phyloP scores from a whole-genome alignment of 2,329 filamentous ascomycete species.

The Fusarium vanettenii region DNA sequence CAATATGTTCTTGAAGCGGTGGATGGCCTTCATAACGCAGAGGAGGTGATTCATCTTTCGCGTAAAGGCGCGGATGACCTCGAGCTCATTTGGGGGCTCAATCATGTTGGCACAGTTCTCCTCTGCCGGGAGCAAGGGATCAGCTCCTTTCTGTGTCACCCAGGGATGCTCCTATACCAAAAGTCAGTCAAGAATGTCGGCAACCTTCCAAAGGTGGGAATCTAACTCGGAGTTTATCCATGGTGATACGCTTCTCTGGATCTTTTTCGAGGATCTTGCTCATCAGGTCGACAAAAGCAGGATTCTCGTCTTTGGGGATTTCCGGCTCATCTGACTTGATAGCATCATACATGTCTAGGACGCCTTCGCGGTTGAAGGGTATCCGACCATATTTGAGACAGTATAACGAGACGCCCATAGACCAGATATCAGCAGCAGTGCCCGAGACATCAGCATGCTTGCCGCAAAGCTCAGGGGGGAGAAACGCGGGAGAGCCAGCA shows the following conservation, averaged over 20 bases:
- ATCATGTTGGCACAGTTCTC: slow-evolving; percentile 88
- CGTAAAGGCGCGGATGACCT: slow-evolving; percentile 92
- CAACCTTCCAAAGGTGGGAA: background rate
- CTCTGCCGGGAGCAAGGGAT: slow-evolving; percentile 81
- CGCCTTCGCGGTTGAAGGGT: slow-evolving; percentile 82
- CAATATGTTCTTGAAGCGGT: slow-evolving; percentile 86
- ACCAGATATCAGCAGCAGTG: slow-evolving; percentile 95
- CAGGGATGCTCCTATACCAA: slow-evolving; percentile 82
- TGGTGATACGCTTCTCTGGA: slow-evolving; percentile 82
- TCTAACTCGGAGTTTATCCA: slow-evolving; percentile 83
- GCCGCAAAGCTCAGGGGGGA: slow-evolving; percentile 91
- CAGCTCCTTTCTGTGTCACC: slow-evolving; percentile 85
- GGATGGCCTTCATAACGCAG: slow-evolving; percentile 91
- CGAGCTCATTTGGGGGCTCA: slow-evolving; percentile 87
- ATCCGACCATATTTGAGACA: slow-evolving; percentile 90
- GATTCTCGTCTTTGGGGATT: slow-evolving; percentile 72
- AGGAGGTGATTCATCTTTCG: slow-evolving; percentile 88
- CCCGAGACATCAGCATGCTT: slow-evolving; percentile 91
- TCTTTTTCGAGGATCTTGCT: slow-evolving; percentile 83
- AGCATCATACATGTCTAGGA: slow-evolving; percentile 89
- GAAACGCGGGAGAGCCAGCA: slow-evolving; percentile 92
- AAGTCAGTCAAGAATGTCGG: background rate
- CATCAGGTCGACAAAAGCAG: slow-evolving; percentile 81
- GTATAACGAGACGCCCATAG: slow-evolving; percentile 95
- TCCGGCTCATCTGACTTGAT: slow-evolving; percentile 78